phyloP scores from a whole-genome alignment of 2,329 filamentous ascomycete genomes.

The Sporothrix mexicana region DNA sequence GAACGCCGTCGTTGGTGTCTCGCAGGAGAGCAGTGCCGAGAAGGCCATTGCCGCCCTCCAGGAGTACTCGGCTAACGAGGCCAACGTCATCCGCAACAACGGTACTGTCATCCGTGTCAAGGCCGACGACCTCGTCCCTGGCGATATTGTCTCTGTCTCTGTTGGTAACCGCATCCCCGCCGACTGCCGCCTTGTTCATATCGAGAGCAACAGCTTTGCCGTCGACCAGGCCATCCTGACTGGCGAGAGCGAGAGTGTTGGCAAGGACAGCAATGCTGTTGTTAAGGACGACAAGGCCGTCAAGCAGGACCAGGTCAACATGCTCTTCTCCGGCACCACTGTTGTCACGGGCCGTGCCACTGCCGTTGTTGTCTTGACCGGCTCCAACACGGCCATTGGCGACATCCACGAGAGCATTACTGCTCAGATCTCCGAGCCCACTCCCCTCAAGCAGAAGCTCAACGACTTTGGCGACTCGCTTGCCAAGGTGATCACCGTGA shows the following conservation, averaged over 20 bases:
- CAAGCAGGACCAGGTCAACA: conserved; percentile 96
- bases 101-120: conserved; percentile 82
- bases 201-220: conserved; percentile 96
- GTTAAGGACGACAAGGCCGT: conserved; percentile 84
- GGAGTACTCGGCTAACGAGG: conserved; percentile 98
- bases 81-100: conserved; percentile 83
- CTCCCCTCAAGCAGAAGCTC: conserved; percentile 96
- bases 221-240: conserved; percentile 97
- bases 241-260: conserved; percentile 95
- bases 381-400: conserved; percentile 89
- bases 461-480: conserved; percentile 97
- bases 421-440: conserved; percentile 96
- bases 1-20: conserved; percentile 96
- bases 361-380: conserved; percentile 89
- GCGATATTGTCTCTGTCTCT: conserved; percentile 85
- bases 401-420: conserved; percentile 99
- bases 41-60: conserved; percentile 97
- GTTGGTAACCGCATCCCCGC: conserved; percentile 94
- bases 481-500: conserved; percentile 97
- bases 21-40: conserved; percentile 97
- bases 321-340: conserved; percentile 97
- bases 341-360: conserved; percentile 93
- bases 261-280: conserved; percentile 73
- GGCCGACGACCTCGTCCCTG: conserved; percentile 96
- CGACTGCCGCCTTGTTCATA: conserved; percentile 85